Evolutionary conservation across 352 stramenopile genomes (phyloP).

Genomic region (Elongisporangium prolatum): DNA sequence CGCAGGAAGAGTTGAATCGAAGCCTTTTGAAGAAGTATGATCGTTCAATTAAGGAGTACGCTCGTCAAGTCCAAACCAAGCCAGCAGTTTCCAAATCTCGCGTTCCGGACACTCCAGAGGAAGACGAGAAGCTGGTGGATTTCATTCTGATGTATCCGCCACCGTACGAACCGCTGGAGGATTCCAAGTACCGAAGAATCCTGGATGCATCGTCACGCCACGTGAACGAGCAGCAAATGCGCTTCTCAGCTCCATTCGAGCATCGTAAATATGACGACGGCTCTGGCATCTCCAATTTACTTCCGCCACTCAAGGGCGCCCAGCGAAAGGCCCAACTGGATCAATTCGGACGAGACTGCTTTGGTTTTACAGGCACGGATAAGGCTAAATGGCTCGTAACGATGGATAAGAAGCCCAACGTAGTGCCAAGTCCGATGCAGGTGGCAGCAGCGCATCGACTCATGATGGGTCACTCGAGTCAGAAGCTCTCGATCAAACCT

Average conservation of each 20-base stretch:
- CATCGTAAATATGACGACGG: slow-evolving; percentile 46
- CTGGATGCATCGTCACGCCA: slow-evolving; percentile 75
- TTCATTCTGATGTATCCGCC: slow-evolving; percentile 67
- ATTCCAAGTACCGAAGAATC: slow-evolving; percentile 71
- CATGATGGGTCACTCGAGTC: slow-evolving; percentile 83
- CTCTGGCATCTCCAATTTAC: slow-evolving; percentile 20
- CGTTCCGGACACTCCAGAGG: slow-evolving; percentile 3
- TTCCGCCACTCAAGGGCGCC: slow-evolving; percentile 54
- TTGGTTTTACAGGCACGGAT: slow-evolving; percentile 74
- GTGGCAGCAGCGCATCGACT: slow-evolving; percentile 70
- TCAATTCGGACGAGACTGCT: slow-evolving; percentile 64
- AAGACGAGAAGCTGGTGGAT: slow-evolving; percentile 58
- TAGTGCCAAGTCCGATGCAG: slow-evolving; percentile 63
- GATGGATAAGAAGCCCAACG: slow-evolving; percentile 55
- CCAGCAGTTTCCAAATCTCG: not conserved
- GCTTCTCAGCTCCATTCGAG: slow-evolving; percentile 72
- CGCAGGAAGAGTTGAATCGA: slow-evolving; percentile 57
- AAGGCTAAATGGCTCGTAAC: slow-evolving; percentile 52
- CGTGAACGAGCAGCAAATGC: slow-evolving; percentile 78
- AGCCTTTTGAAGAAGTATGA: slow-evolving; percentile 71
- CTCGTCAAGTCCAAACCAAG: slow-evolving; percentile 2
- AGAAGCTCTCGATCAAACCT: slow-evolving; percentile 72
- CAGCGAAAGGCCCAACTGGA: slow-evolving; percentile 29
- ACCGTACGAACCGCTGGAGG: slow-evolving; percentile 22
- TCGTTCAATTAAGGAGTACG: slow-evolving; percentile 46